A percentile compares a stretch with the other conserved stretches of the same genome.
Conservation (phyloP, 257 asterid species). For the Lycium ferocissimum region DNA sequence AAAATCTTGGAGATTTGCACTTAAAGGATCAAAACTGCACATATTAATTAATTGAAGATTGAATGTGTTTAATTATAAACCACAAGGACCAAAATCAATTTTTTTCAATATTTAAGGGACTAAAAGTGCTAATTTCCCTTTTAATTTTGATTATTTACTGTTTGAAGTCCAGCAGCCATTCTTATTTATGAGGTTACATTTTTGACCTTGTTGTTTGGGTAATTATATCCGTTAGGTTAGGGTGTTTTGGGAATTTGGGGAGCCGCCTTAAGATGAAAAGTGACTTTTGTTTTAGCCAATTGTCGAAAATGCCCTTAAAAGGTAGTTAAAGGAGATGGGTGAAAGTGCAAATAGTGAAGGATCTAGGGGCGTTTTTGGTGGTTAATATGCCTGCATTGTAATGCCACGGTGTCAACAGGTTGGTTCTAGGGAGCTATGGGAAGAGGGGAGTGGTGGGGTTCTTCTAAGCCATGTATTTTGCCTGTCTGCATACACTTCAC, state of each 20-base stretch:
- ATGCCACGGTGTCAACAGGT: slow-evolving; percentile 65
- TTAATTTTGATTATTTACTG: slow-evolving; percentile 27
- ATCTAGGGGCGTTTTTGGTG: slow-evolving; percentile 30
- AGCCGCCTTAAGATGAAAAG: slow-evolving; percentile 58
- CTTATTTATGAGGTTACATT: background rate
- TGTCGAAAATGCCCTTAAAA: slow-evolving; percentile 55
- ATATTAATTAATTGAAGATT: too few species aligned
- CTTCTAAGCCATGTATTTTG: background rate
- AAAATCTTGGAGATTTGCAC: too few species aligned
- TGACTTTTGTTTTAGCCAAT: background rate
- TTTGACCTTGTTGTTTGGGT: background rate
- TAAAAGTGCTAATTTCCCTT: too few species aligned
- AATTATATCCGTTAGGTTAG: slow-evolving; percentile 52
- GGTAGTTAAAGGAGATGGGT: background rate
- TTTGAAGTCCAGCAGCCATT: slow-evolving; percentile 26
- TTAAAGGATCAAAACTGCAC: too few species aligned
- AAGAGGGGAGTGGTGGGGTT: background rate
- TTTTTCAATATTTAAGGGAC: too few species aligned
- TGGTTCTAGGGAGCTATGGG: background rate
- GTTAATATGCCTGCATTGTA: slow-evolving; percentile 41
- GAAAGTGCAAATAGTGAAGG: slow-evolving; percentile 1
- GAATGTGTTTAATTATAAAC: too few species aligned
- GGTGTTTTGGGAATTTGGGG: slow-evolving; percentile 44
- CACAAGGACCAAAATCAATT: too few species aligned
- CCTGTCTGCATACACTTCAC: background rate